Conservation (phyloP, 192 early-diverging fungal genomes). For the Entomortierella lignicola region DNA sequence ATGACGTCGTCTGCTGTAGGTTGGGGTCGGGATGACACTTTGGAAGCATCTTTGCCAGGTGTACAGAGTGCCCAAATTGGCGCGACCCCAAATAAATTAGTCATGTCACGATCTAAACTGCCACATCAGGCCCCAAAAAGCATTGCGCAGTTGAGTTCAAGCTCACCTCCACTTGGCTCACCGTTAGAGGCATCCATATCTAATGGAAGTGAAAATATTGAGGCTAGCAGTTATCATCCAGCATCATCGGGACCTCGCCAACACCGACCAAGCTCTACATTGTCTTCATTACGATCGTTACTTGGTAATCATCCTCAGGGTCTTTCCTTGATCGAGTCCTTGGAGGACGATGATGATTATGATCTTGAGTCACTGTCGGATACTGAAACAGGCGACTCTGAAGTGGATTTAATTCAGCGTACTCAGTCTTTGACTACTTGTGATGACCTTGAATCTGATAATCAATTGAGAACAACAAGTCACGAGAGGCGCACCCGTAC, state of each 20-base stretch:
- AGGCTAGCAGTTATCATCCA: neutral
- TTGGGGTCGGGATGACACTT: neutral
- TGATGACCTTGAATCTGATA: neutral
- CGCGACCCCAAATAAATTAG: constrained; percentile 22
- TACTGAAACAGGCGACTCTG: constrained; percentile 42
- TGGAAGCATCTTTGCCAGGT: neutral
- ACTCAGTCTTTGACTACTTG: constrained; percentile 18
- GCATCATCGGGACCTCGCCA: constrained; percentile 2
- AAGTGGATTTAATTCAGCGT: constrained; percentile 36
- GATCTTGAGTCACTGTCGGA: constrained; percentile 44
- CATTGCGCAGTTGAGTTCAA: no score
- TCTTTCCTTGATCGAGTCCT: constrained; percentile 39
- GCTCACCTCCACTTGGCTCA: constrained; percentile 10
- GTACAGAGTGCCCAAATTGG: constrained; percentile 1
- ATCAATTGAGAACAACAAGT: neutral
- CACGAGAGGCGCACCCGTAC: constrained; percentile 17
- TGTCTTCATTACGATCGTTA: constrained; percentile 47
- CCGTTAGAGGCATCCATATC: constrained; percentile 6
- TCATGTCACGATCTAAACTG: constrained; percentile 51
- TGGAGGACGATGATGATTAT: constrained; percentile 39
- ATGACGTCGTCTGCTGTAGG: neutral
- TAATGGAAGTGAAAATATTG: neutral
- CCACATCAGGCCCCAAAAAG: no score
- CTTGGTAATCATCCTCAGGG: constrained; percentile 51
- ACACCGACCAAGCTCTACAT: constrained; percentile 34